Base-by-base conservation (phyloP, 495 filamentous ascomycete species). In the Tuber aestivum region DNA sequence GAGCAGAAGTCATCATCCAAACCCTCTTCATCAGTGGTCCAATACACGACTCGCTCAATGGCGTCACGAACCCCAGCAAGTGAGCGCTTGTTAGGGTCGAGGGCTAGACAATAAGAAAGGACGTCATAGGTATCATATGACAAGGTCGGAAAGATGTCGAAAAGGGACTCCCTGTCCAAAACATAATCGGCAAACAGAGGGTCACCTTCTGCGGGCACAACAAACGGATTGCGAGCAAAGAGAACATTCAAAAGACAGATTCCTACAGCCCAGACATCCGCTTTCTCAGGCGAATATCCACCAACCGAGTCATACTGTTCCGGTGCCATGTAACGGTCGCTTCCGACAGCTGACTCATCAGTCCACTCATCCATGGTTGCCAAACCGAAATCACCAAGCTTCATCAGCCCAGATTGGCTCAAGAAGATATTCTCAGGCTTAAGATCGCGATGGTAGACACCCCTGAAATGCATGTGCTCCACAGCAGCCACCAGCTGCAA, bases 361-460 rank as follows among this genome's bases (percentile, higher is more conserved):
- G 91, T 94, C 94, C 93, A 97, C 79, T 87, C 84, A 44, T 96
- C 93, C 5, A 89, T 90, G 14, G 95, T 97, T 69, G 93, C 94
- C 69, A 99, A 87, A 74, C 95, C 95, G 83, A 98, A 96, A 84
- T 99, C 95, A 81, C 95, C 95, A 50, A 99, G 90, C 85, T 99
- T 99, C 91, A 97, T 92, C 68, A 90, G 88, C 38, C 96, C 94
- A 71, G 90, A 88, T 75, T 94, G 88, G 78, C 89, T 92, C 77
- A 99, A 87, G 85, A 99, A 98, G 85, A 99, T 97, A 86, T 99
- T 99, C 88, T 99, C 95, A 12, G 95, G 95, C 86, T 99, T 99
- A 89, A 99, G 97, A 84, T 99, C 95, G 75, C 95, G 94, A 84
- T 99, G 95, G 84, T 94, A 97, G 80, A 98, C 87, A 76, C 93